A percentile compares a stretch with the other conserved stretches of the same genome.
Evolutionary conservation across 1,284 basidiomycete genomes (phyloP).

Genomic region (Heliocybe sulcata): DNA sequence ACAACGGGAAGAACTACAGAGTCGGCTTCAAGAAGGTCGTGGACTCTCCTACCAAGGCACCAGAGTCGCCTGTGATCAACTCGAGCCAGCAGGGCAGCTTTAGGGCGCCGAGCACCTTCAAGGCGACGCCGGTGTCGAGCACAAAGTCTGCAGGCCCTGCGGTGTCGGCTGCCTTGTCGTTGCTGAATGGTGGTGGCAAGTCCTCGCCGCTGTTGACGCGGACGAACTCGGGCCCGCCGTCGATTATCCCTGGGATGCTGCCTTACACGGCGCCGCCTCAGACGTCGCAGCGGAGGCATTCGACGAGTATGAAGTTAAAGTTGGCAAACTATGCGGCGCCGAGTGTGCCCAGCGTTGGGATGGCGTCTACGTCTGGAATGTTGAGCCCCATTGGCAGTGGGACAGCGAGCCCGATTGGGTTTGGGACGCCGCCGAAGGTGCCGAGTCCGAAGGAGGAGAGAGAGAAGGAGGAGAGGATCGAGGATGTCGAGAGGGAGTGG

Average conservation of each 20-base stretch:
- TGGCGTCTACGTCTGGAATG: not conserved
- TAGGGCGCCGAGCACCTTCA: slow-evolving; percentile 25
- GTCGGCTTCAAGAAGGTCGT: slow-evolving; percentile 44
- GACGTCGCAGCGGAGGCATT: not conserved
- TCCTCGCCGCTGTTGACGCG: slow-evolving; percentile 6
- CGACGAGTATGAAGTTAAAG: not conserved
- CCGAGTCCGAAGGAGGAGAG: slow-evolving; percentile 6
- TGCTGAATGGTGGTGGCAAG: too few species aligned
- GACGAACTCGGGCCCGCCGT: slow-evolving; percentile 7
- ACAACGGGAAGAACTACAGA: slow-evolving; percentile 72
- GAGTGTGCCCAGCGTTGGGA: not conserved
- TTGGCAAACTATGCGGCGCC: slow-evolving; percentile 5
- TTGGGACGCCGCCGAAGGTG: not conserved
- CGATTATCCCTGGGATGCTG: slow-evolving; percentile 1
- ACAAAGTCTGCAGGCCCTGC: not conserved
- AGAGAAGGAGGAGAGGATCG: slow-evolving; percentile 11
- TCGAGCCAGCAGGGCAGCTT: slow-evolving; percentile 26
- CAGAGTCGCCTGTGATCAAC: slow-evolving; percentile 9
- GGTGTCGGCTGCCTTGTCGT: too few species aligned
- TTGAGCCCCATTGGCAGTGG: not conserved
- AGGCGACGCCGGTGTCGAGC: slow-evolving; percentile 22
- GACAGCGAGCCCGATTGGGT: not conserved
- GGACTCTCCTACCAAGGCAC: slow-evolving; percentile 9
- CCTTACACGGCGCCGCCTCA: slow-evolving; percentile 11
- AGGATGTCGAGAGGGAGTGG: slow-evolving; percentile 4